A percentile compares a stretch with the other conserved stretches of the same genome.
These are phyloP conservation scores for Penicillium pulvis DNA, from an alignment of 495 filamentous ascomycete species.

Conservation along the genomic window DNA sequence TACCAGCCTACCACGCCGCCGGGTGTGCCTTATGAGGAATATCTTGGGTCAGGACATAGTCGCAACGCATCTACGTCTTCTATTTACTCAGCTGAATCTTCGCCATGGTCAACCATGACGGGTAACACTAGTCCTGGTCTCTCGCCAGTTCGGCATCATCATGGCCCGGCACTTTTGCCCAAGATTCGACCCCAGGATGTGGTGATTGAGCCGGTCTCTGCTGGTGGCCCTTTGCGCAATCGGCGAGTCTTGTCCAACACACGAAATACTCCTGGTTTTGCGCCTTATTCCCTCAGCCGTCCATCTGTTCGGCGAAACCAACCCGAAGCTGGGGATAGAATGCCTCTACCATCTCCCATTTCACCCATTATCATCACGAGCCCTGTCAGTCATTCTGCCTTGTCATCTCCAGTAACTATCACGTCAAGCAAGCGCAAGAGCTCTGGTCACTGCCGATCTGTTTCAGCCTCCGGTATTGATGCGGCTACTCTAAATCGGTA, in stretches of 20 bases:
- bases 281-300: slow-evolving; percentile 43
- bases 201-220: slow-evolving; percentile 58
- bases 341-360: slow-evolving; percentile 55
- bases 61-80: slow-evolving; percentile 51
- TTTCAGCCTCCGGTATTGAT: slow-evolving; percentile 71
- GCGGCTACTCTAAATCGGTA: slow-evolving; percentile 65
- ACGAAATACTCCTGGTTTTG: slow-evolving; percentile 50
- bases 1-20: slow-evolving; percentile 54
- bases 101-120: slow-evolving; percentile 76
- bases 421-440: slow-evolving; percentile 52
- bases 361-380: slow-evolving; percentile 46
- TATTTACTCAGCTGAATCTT: slow-evolving; percentile 67
- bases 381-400: slow-evolving; percentile 36
- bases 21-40: slow-evolving; percentile 33
- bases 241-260: slow-evolving; percentile 59
- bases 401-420: slow-evolving; percentile 68
- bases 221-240: slow-evolving; percentile 47
- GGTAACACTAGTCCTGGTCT: slow-evolving; percentile 68
- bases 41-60: slow-evolving; percentile 39
- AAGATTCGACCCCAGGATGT: slow-evolving; percentile 88
- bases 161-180: slow-evolving; percentile 81
- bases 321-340: slow-evolving; percentile 63
- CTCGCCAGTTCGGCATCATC: slow-evolving; percentile 71
- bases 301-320: slow-evolving; percentile 56
- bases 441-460: slow-evolving; percentile 56